These are phyloP conservation scores for Metarhizium anisopliae DNA, from an alignment of 2,329 filamentous ascomycete species.

Conservation along the genomic window DNA sequence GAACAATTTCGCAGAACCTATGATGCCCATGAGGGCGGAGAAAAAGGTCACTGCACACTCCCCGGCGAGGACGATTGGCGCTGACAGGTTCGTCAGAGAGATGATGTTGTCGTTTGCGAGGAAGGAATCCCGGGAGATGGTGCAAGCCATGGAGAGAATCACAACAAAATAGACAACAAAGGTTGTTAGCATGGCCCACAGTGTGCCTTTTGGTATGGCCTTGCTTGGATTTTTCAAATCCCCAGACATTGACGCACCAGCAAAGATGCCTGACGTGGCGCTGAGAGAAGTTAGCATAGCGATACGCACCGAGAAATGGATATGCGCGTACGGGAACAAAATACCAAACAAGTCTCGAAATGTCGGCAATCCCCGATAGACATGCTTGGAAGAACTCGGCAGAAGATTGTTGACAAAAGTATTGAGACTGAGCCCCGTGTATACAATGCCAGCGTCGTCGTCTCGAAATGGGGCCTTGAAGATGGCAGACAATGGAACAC, in stretches of 20 bases:
- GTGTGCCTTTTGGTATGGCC: slow-evolving; percentile 75
- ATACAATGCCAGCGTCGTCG: slow-evolving; percentile 54
- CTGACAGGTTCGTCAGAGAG: slow-evolving; percentile 70
- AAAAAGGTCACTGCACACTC: slow-evolving; percentile 80
- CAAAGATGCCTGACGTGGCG: slow-evolving; percentile 48
- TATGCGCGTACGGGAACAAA: slow-evolving; percentile 52
- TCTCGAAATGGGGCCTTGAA: slow-evolving; percentile 60
- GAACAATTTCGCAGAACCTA: slow-evolving; percentile 75
- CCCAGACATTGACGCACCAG: slow-evolving; percentile 83
- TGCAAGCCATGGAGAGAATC: slow-evolving; percentile 68
- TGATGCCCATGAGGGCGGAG: slow-evolving; percentile 78
- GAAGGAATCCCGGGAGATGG: slow-evolving; percentile 65
- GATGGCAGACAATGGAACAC: slow-evolving; percentile 72
- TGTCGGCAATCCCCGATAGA: slow-evolving; percentile 54
- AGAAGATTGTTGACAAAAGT: slow-evolving; percentile 69
- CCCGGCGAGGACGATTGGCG: slow-evolving; percentile 64
- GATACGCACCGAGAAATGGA: slow-evolving; percentile 8
- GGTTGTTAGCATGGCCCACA: slow-evolving; percentile 68
- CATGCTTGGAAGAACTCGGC: slow-evolving; percentile 56
- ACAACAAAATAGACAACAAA: slow-evolving; percentile 69
- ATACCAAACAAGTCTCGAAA: slow-evolving; percentile 83
- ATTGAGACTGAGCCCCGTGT: slow-evolving; percentile 64
- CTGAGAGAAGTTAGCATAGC: slow-evolving; percentile 16
- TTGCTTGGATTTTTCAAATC: slow-evolving; percentile 76
- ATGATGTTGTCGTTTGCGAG: slow-evolving; percentile 71